These are phyloP conservation scores for Backusella parvicylindrica DNA, from an alignment of 192 early-diverging fungal genomes.

Conservation along the genomic window DNA sequence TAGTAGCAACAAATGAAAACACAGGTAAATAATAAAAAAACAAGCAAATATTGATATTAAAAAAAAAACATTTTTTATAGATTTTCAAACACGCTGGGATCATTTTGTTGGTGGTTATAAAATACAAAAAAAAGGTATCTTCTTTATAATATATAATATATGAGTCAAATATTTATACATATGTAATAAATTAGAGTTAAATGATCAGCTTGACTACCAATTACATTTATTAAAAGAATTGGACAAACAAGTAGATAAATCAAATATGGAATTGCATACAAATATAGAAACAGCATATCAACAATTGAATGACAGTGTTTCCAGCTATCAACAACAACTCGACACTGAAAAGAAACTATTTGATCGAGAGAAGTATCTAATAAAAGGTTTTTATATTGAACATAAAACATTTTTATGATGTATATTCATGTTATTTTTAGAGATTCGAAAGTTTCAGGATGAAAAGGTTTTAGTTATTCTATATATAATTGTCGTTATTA, in stretches of 20 bases:
- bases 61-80: not conserved
- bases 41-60: not conserved
- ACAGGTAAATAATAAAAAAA: not conserved
- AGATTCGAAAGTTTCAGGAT: constrained; percentile 18
- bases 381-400: constrained; percentile 1
- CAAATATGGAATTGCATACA: constrained; percentile 3
- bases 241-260: constrained; percentile 15
- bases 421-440: not conserved
- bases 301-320: not conserved
- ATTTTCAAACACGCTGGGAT: not conserved
- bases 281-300: constrained; percentile 20
- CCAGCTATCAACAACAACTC: constrained; percentile 8
- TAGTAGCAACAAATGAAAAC: not conserved
- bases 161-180: not conserved
- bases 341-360: constrained; percentile 3
- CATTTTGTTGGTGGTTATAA: not conserved
- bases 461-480: constrained; percentile 17
- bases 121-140: not conserved
- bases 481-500: not conserved
- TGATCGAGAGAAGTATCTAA: constrained; percentile 15
- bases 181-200: not conserved
- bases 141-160: not conserved
- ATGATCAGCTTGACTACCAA: not conserved
- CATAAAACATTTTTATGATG: too few relatives aligned
- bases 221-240: constrained; percentile 3